phyloP scores from a whole-genome alignment of 257 asterid species.

The Plantago ovata region DNA sequence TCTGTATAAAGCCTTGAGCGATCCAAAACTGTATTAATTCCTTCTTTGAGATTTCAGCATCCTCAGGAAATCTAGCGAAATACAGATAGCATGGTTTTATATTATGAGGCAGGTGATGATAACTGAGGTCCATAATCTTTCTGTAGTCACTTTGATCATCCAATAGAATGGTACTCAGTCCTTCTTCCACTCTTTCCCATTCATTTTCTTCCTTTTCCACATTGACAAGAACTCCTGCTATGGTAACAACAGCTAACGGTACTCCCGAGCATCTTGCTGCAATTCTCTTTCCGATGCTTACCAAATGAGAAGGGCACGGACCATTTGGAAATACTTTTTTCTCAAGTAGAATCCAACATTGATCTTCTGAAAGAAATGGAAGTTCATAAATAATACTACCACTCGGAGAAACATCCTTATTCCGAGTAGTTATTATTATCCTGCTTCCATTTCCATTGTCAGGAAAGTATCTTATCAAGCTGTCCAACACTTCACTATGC shows the following conservation, averaged over 20 bases:
- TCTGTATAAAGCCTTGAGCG: background rate
- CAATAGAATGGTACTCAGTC: background rate
- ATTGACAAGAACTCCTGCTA: background rate
- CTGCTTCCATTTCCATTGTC: background rate
- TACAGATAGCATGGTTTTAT: constrained; percentile 1
- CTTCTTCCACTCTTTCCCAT: background rate
- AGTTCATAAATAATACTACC: background rate
- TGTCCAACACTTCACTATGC: background rate
- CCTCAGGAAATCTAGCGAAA: background rate
- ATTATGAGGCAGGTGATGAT: background rate
- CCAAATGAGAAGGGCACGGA: background rate
- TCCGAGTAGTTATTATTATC: background rate
- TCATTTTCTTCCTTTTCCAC: background rate
- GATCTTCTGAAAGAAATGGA: background rate
- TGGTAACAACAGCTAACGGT: background rate
- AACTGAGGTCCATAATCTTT: background rate
- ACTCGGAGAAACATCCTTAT: background rate
- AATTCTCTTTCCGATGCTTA: background rate
- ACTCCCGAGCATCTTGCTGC: constrained; percentile 1
- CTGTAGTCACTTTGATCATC: background rate
- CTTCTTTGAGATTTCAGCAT: background rate
- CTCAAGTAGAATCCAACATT: constrained; percentile 5
- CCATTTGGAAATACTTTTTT: background rate
- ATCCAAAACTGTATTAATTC: background rate
- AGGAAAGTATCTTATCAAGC: background rate